Percentiles rank a stretch among this genome's conserved stretches.
Conservation (phyloP, 1,284 basidiomycete genomes). For the Trichosporon sp. region DNA sequence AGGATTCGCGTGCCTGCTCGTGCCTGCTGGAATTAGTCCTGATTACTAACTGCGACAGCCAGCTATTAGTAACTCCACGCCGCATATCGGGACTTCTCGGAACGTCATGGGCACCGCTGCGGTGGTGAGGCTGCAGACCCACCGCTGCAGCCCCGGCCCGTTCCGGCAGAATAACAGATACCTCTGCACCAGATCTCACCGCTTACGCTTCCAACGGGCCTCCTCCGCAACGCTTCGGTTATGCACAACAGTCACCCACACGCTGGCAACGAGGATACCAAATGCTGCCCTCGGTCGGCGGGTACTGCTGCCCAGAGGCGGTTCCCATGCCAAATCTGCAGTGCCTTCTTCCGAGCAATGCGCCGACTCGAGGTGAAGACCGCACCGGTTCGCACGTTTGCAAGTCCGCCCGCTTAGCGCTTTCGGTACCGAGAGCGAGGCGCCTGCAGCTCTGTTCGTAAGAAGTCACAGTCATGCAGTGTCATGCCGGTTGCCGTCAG, state of each 20-base stretch:
- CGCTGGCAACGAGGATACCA: background rate
- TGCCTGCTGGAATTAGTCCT: background rate
- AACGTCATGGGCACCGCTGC: background rate
- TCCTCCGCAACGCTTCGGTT: background rate
- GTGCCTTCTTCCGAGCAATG: background rate
- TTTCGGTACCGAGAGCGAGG: background rate
- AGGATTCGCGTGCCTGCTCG: background rate
- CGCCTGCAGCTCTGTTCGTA: background rate
- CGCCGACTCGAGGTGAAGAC: background rate
- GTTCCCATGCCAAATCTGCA: background rate
- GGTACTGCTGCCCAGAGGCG: background rate
- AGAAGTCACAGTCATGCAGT: background rate
- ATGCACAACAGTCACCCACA: background rate
- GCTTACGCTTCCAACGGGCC: background rate
- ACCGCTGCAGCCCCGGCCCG: background rate
- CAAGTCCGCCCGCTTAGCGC: background rate
- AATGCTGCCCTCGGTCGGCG: background rate
- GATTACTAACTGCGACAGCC: background rate
- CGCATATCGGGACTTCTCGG: background rate
- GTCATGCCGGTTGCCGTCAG: background rate
- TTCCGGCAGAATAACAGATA: background rate
- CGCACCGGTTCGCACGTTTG: background rate
- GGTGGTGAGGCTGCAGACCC: background rate
- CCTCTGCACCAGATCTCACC: background rate
- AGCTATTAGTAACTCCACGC: background rate